Base-by-base conservation (phyloP, 176 grass and related monocot species). In the Elaeis guineensis region DNA sequence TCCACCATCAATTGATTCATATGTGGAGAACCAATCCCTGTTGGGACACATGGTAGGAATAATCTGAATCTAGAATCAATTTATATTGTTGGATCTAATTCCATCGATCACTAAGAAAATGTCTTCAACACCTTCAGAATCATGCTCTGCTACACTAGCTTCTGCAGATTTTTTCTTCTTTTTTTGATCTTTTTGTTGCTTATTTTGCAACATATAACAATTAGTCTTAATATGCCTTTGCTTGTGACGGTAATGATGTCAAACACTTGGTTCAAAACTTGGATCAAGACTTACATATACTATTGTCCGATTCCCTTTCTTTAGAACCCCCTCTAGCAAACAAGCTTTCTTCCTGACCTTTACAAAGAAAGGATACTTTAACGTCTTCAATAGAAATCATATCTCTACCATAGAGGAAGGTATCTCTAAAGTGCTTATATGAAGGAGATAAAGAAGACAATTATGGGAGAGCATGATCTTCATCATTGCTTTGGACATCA, bases 341-440 rank as follows among this genome's bases (percentile, higher is more conserved):
- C 6, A 54, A 19, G 16, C 52, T 2, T 17, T 54, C 17, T 54
- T 0, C 3, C 5, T 54, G 7, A 5, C 52, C 19, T 54, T 30
- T 3, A 54, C 52, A 54, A 54, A 54, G 17, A 7, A 19, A 19
- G 19, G 16, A 54, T 19, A 19, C 16, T 19, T 54, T 54, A 11
- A 19, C 3, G 2, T 54, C 52, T 54, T 54, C 0, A 5, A 19
- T 54, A 54, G 3, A 54, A 5, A 19, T 17, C n/a, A 0, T 54
- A 16, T 54, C 52, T 54, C 52, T 54, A 54, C 3, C 52, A n/a
- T n/a, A 19, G 16, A 54, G 52, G 16, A 54, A 53, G 51, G 51
- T 53, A 17, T 16, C 51, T 53, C 51, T 53, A 53, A 53, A 53
- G 51, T 53, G 51, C 52, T 54, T 54, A n/a, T 54, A 54, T 17